Conservation (phyloP, 2,329 filamentous ascomycete species). For the Aspergillus sp. region DNA sequence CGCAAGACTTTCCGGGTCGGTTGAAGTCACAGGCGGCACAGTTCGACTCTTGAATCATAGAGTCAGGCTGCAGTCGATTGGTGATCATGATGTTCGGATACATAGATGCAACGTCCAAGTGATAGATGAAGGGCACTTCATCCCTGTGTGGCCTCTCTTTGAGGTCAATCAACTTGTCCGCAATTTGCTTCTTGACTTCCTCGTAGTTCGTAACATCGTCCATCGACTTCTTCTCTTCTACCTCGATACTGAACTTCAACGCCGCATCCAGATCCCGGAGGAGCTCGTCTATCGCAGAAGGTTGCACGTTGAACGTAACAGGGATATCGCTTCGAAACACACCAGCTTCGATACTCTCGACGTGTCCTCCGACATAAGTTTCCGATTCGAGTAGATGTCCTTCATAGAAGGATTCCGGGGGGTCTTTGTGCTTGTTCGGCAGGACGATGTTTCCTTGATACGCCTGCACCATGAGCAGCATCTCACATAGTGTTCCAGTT, state of each 20-base stretch:
- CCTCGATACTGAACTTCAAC: slow-evolving; percentile 79
- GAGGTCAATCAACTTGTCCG: slow-evolving; percentile 67
- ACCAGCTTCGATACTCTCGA: slow-evolving; percentile 97
- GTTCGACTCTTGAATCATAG: slow-evolving; percentile 96
- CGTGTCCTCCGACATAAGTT: slow-evolving; percentile 96
- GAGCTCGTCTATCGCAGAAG: slow-evolving; percentile 85
- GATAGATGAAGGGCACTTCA: slow-evolving; percentile 91
- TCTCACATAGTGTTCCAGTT: slow-evolving; percentile 97
- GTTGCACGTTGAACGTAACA: slow-evolving; percentile 88
- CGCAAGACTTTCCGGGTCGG: slow-evolving; percentile 92
- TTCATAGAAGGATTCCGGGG: slow-evolving; percentile 93
- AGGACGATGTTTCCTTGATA: slow-evolving; percentile 89
- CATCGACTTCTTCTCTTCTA: slow-evolving; percentile 80
- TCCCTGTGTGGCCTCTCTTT: slow-evolving; percentile 80
- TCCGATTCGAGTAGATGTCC: slow-evolving; percentile 95
- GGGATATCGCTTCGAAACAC: slow-evolving; percentile 96
- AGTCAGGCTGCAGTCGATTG: slow-evolving; percentile 94
- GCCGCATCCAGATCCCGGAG: slow-evolving; percentile 83
- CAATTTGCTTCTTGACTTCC: slow-evolving; percentile 81
- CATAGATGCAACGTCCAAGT: slow-evolving; percentile 98
- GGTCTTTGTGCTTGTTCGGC: slow-evolving; percentile 92
- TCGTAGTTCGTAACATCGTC: slow-evolving; percentile 81
- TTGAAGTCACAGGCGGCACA: slow-evolving; percentile 99
- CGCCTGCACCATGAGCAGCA: slow-evolving; percentile 98
- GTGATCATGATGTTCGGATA: slow-evolving; percentile 99